phyloP scores from a whole-genome alignment of 1,284 basidiomycete genomes.

The Sporisorium scitamineum region DNA sequence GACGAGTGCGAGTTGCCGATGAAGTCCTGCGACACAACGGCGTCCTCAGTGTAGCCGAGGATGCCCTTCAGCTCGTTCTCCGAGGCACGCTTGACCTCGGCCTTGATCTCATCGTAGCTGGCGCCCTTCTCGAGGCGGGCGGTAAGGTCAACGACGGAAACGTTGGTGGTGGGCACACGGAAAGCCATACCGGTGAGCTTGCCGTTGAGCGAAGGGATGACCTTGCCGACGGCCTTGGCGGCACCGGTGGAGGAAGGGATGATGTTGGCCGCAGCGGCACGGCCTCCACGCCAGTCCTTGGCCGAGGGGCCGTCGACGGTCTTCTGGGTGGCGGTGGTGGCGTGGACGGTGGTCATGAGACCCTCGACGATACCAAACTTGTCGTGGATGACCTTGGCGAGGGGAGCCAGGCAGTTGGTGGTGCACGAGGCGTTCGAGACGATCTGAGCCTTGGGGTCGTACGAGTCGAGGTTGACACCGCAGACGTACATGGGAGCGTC shows the following conservation, averaged over 20 bases:
- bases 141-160: conserved; percentile 98
- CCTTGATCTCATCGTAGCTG: conserved; percentile 92
- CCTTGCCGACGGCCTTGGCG: conserved; percentile 98
- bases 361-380: conserved; percentile 72
- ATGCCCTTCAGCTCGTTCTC: conserved; percentile 80
- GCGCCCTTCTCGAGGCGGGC: conserved; percentile 86
- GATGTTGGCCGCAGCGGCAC: conserved; percentile 97
- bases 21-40: conserved; percentile 80
- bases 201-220: conserved; percentile 95
- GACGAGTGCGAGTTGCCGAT: conserved; percentile 77
- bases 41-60: conserved; percentile 94
- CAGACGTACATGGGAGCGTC: conserved; percentile 89
- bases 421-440: conserved; percentile 99
- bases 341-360: conserved; percentile 98
- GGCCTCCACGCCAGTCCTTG: conserved; percentile 83
- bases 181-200: conserved; percentile 94
- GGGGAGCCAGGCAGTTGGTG: conserved; percentile 93
- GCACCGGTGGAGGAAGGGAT: conserved; percentile 99
- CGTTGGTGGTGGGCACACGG: conserved; percentile 97
- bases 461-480: conserved; percentile 95
- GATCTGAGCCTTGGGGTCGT: conserved; percentile 88
- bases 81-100: conserved; percentile 84
- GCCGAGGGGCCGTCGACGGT: conserved; percentile 83
- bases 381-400: conserved; percentile 98
- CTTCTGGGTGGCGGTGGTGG: conserved; percentile 89